A percentile compares a stretch with the other conserved stretches of the same genome.
Evolutionary conservation across 2,329 filamentous ascomycete genomes (phyloP).

Genomic region (Bimuria novae-zelandiae): DNA sequence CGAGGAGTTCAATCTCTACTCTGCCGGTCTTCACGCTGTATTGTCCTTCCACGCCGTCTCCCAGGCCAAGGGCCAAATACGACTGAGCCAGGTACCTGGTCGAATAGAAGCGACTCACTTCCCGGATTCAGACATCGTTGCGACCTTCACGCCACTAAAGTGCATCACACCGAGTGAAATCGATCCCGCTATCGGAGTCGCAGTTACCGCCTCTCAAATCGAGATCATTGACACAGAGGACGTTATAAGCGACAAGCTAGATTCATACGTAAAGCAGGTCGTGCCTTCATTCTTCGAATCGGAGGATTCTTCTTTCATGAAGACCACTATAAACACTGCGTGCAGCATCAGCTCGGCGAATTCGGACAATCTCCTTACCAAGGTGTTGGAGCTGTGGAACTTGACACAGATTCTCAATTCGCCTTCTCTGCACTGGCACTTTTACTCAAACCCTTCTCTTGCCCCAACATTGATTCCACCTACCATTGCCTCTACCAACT

Average conservation of each 20-base stretch:
- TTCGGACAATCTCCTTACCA: slow-evolving; percentile 53
- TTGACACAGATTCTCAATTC: slow-evolving; percentile 60
- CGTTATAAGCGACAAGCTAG: slow-evolving; percentile 57
- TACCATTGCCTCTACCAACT: slow-evolving; percentile 35
- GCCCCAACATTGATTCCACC: slow-evolving; percentile 40
- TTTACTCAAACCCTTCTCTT: slow-evolving; percentile 52
- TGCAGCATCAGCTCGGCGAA: slow-evolving; percentile 37
- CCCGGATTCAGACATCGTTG: slow-evolving; percentile 51
- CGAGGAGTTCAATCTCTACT: slow-evolving; percentile 63
- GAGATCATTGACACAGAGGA: slow-evolving; percentile 58
- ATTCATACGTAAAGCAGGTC: slow-evolving; percentile 58
- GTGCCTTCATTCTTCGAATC: slow-evolving; percentile 52
- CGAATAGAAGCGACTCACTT: slow-evolving; percentile 60
- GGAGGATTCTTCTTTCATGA: slow-evolving; percentile 58
- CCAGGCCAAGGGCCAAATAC: slow-evolving; percentile 54
- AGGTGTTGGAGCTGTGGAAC: slow-evolving; percentile 61
- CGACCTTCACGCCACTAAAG: slow-evolving; percentile 53
- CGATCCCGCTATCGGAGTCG: slow-evolving; percentile 43
- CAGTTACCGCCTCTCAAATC: slow-evolving; percentile 39
- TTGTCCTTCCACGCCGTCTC: slow-evolving; percentile 58
- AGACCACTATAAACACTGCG: slow-evolving; percentile 51
- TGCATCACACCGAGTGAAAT: slow-evolving; percentile 41
- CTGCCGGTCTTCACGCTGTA: slow-evolving; percentile 57
- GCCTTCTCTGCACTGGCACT: slow-evolving; percentile 53
- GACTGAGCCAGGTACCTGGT: slow-evolving; percentile 55